Evolutionary conservation across 2,329 filamentous ascomycete species (phyloP).

Genomic region (Colletotrichum zoysiae): DNA sequence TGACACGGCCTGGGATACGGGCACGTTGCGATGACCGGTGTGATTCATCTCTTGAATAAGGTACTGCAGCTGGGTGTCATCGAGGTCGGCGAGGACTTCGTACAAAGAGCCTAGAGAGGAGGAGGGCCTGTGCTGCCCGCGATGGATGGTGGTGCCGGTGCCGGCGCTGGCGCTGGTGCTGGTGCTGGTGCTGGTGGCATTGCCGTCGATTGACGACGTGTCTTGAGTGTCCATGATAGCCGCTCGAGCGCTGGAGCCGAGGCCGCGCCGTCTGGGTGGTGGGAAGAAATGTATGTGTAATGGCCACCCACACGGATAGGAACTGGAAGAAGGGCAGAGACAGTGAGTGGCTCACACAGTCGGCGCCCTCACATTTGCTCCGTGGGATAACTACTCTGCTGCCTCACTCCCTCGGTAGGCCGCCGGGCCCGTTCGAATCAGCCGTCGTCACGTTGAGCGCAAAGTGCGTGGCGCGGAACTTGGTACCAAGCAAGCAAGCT

Average conservation of each 20-base stretch:
- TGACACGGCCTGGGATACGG: constrained; percentile 36
- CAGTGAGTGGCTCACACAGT: neutral
- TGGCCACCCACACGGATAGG: neutral
- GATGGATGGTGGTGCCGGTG: neutral
- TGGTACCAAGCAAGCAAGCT: neutral
- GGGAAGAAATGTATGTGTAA: no score
- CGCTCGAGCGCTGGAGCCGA: neutral
- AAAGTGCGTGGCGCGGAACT: neutral
- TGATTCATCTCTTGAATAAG: constrained; percentile 42
- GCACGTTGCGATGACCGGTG: constrained; percentile 37
- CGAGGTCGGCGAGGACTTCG: constrained; percentile 39
- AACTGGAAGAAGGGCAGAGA: neutral
- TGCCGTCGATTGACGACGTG: neutral
- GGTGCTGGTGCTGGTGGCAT: neutral
- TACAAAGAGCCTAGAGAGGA: constrained; percentile 34
- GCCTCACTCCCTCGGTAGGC: neutral
- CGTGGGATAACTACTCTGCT: neutral
- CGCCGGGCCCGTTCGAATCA: neutral
- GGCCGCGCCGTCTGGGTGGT: neutral
- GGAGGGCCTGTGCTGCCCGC: constrained; percentile 22
- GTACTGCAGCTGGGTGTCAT: constrained; percentile 39
- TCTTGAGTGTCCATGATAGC: neutral
- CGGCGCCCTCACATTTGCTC: neutral
- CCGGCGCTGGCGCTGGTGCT: no score
- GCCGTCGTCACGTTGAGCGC: neutral